These are phyloP conservation scores for Pascua sp. DNA, from an alignment of 1,284 basidiomycete genomes.

Conservation along the genomic window DNA sequence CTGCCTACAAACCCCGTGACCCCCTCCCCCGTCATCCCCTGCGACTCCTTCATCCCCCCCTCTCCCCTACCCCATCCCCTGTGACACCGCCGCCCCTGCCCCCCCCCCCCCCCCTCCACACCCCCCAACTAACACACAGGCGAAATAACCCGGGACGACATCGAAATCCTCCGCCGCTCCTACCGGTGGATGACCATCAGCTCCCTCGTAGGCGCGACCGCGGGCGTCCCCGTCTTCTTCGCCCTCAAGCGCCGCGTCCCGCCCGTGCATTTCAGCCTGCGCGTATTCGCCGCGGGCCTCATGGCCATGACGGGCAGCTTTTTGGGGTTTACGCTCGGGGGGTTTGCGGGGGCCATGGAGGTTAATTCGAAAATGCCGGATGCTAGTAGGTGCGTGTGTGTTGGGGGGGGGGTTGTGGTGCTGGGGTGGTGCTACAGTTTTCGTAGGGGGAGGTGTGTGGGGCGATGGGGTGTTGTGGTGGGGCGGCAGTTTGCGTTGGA, in stretches of 20 bases:
- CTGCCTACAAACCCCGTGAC: no score
- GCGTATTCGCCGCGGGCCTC: conserved; percentile 2
- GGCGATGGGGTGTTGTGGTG: neutral
- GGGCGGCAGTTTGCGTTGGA: no score
- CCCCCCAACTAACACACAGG: conserved; percentile 17
- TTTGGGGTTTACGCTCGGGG: conserved; percentile 35
- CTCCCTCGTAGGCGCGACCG: conserved; percentile 16
- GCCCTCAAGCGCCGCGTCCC: conserved; percentile 6
- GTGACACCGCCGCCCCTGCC: no score
- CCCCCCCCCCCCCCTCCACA: neutral
- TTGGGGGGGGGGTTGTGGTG: no score
- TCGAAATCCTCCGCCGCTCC: conserved; percentile 31
- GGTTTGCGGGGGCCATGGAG: conserved; percentile 29
- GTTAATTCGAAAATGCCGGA: conserved; percentile 36
- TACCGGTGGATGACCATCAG: conserved; percentile 29
- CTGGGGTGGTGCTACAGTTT: no score
- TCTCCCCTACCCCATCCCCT: no score
- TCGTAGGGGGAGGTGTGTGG: neutral
- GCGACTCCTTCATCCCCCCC: no score
- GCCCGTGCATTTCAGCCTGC: conserved; percentile 8
- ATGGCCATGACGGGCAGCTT: conserved; percentile 23
- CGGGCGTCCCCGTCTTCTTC: conserved; percentile 25
- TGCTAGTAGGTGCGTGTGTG: conserved; percentile 26
- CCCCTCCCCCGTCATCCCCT: neutral
- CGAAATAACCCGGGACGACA: conserved; percentile 32